phyloP scores from a whole-genome alignment of 495 filamentous ascomycete genomes.

The Clohesyomyces aquaticus region DNA sequence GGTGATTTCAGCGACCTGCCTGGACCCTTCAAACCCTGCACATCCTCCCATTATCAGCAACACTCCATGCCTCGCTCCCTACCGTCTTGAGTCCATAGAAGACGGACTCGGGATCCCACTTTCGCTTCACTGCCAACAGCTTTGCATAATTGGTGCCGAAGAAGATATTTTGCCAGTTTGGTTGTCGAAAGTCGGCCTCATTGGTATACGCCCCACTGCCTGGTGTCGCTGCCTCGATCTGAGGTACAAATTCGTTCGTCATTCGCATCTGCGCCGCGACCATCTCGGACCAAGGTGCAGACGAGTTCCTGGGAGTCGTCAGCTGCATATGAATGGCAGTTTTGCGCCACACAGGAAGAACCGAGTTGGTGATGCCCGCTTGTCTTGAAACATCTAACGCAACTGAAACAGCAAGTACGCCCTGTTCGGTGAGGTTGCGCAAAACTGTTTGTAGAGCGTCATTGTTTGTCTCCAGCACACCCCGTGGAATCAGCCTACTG shows the following conservation, averaged over 20 bases:
- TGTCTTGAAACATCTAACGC: not conserved
- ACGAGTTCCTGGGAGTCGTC: not conserved
- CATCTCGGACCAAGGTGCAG: not conserved
- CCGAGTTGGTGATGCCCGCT: not conserved
- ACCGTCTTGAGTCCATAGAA: not conserved
- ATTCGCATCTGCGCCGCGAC: not conserved
- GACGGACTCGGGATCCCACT: conserved; percentile 4
- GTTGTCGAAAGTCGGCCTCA: not conserved
- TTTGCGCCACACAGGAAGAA: not conserved
- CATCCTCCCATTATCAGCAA: not conserved
- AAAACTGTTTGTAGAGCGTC: not conserved
- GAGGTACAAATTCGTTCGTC: too few species aligned
- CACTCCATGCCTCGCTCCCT: not conserved
- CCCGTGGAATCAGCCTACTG: not conserved
- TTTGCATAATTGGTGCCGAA: conserved; percentile 4
- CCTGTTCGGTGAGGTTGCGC: not conserved
- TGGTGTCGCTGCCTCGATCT: too few species aligned
- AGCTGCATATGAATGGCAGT: not conserved
- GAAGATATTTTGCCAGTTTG: not conserved
- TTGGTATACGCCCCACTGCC: not conserved
- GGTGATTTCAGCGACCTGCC: too few species aligned
- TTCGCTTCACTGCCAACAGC: not conserved
- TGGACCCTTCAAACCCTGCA: too few species aligned
- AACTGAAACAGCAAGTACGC: not conserved
- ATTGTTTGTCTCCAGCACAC: not conserved